Percentiles rank a stretch among this genome's conserved stretches.
These are phyloP conservation scores for Aspergillus pseudoviridinutans DNA, from an alignment of 2,329 filamentous ascomycete species.

Conservation along the genomic window DNA sequence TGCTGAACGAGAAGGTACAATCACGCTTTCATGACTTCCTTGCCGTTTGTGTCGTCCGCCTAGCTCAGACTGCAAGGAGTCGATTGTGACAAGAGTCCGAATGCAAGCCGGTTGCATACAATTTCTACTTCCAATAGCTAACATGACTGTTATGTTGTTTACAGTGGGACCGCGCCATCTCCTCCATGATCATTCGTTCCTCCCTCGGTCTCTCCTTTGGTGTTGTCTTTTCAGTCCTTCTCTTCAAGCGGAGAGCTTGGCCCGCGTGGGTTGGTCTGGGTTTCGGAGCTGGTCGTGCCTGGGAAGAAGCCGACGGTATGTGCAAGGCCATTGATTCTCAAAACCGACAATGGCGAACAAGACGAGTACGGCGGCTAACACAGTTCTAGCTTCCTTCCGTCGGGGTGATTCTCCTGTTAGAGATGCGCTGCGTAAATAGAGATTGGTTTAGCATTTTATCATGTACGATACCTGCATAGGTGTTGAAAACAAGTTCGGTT, in stretches of 20 bases:
- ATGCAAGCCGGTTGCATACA: background rate
- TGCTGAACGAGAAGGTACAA: slow-evolving; percentile 96
- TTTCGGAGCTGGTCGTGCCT: slow-evolving; percentile 92
- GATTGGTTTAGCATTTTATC: slow-evolving; percentile 14
- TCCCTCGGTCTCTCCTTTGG: slow-evolving; percentile 94
- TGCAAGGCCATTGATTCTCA: slow-evolving; percentile 9
- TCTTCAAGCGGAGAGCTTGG: slow-evolving; percentile 98
- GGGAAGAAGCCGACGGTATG: slow-evolving; percentile 94
- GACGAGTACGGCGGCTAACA: slow-evolving; percentile 11
- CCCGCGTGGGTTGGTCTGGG: slow-evolving; percentile 92
- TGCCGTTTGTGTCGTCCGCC: background rate
- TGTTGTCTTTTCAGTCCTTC: slow-evolving; percentile 94
- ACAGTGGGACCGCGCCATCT: slow-evolving; percentile 98
- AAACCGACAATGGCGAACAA: background rate
- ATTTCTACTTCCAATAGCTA: slow-evolving; percentile 8
- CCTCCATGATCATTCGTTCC: slow-evolving; percentile 94
- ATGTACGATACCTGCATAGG: slow-evolving; percentile 40
- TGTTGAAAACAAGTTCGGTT: slow-evolving; percentile 15
- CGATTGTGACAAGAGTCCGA: background rate
- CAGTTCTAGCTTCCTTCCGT: slow-evolving; percentile 39
- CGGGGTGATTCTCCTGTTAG: slow-evolving; percentile 39
- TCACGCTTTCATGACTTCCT: background rate
- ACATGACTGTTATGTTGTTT: slow-evolving; percentile 11
- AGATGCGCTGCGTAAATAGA: slow-evolving; percentile 37
- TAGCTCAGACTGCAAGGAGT: background rate